These are phyloP conservation scores for Lithocarpus polystachyus DNA, from an alignment of 306 rosid genomes.

Conservation along the genomic window DNA sequence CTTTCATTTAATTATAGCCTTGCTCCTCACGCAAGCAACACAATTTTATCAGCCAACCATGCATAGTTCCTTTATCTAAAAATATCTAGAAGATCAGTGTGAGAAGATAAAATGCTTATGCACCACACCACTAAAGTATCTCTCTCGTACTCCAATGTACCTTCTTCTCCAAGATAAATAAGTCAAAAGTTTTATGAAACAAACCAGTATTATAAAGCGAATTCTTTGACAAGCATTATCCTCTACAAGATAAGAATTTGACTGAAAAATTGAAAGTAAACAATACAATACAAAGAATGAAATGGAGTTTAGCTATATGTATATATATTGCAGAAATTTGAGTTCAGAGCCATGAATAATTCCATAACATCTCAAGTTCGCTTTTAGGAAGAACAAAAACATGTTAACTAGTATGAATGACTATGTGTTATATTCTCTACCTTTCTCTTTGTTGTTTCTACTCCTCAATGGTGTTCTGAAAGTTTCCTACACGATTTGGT, in stretches of 20 bases:
- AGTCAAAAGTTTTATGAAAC: not conserved
- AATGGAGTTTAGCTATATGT: not conserved
- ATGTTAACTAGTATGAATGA: slow-evolving; percentile 18
- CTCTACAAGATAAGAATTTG: slow-evolving; percentile 10
- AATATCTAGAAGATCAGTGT: not conserved
- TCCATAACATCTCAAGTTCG: not conserved
- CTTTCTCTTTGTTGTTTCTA: slow-evolving; percentile 22
- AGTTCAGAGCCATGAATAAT: slow-evolving; percentile 1
- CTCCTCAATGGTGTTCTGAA: slow-evolving; percentile 31
- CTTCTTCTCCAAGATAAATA: slow-evolving; percentile 17
- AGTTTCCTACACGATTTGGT: slow-evolving; percentile 34
- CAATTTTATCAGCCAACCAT: not conserved
- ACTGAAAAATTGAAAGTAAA: slow-evolving; percentile 6
- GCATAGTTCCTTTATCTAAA: too few species aligned
- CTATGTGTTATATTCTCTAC: slow-evolving; percentile 9
- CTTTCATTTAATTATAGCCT: not conserved
- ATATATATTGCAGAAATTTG: not conserved
- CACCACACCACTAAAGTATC: not conserved
- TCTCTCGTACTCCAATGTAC: not conserved
- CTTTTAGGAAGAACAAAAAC: not conserved
- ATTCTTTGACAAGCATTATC: not conserved
- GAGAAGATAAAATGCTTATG: not conserved
- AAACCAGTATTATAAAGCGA: not conserved
- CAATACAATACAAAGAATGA: not conserved
- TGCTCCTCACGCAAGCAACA: not conserved